A percentile compares a stretch with the other conserved stretches of the same genome.
phyloP scores from a whole-genome alignment of 257 asterid genomes.

The Penstemon newberryi region DNA sequence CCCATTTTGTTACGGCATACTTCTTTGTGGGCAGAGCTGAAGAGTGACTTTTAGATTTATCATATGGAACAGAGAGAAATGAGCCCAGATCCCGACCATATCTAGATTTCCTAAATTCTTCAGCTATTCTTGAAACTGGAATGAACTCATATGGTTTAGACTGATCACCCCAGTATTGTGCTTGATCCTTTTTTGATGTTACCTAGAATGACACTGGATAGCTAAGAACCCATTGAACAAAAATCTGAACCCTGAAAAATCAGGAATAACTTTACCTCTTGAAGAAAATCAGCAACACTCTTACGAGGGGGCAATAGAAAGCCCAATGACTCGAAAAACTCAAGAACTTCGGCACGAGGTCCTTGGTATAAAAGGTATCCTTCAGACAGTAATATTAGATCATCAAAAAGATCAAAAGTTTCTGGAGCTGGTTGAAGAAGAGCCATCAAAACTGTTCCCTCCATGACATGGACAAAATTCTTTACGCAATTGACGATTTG shows the following conservation, averaged over 20 bases:
- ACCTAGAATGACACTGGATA: slow-evolving; percentile 40
- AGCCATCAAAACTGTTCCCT: slow-evolving; percentile 82
- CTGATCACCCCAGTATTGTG: slow-evolving; percentile 81
- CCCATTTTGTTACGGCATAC: slow-evolving; percentile 63
- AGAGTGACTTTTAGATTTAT: slow-evolving; percentile 60
- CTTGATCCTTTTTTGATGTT: slow-evolving; percentile 84
- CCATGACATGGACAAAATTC: slow-evolving; percentile 86
- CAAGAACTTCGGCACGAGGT: slow-evolving; percentile 63
- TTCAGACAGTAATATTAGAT: slow-evolving; percentile 72
- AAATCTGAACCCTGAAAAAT: slow-evolving; percentile 1
- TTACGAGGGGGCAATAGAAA: slow-evolving; percentile 86
- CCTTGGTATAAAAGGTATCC: slow-evolving; percentile 83
- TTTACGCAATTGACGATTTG: slow-evolving; percentile 80
- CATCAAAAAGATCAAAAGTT: slow-evolving; percentile 87
- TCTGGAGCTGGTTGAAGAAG: slow-evolving; percentile 97
- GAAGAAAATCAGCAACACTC: slow-evolving; percentile 86
- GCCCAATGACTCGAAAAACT: slow-evolving; percentile 81
- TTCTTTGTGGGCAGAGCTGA: slow-evolving; percentile 66
- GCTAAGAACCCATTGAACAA: slow-evolving; percentile 13
- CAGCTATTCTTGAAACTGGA: slow-evolving; percentile 71
- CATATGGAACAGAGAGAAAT: slow-evolving; percentile 51
- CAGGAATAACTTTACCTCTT: slow-evolving; percentile 53
- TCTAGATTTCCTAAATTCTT: slow-evolving; percentile 60
- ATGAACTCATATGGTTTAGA: slow-evolving; percentile 68
- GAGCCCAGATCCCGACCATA: slow-evolving; percentile 51